Conservation (phyloP, 352 stramenopile species). For the Globisporangium barbulae region DNA sequence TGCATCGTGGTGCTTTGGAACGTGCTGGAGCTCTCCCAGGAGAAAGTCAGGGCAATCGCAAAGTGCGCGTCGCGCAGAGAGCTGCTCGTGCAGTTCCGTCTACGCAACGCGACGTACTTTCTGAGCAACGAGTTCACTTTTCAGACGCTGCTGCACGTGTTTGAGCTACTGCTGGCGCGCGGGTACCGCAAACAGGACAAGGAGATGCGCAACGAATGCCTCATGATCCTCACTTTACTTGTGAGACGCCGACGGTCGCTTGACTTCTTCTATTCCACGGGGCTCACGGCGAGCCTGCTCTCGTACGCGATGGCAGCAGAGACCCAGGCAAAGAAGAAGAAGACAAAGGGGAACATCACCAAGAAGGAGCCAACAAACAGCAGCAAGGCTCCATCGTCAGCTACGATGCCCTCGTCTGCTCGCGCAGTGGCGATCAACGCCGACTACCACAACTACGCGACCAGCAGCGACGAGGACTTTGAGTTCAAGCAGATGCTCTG, state of each 20-base stretch:
- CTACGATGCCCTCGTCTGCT: conserved; percentile 9
- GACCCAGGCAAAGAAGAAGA: conserved; percentile 5
- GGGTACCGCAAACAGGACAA: conserved; percentile 77
- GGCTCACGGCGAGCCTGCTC: conserved; percentile 55
- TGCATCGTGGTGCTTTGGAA: conserved; percentile 78
- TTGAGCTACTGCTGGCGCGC: conserved; percentile 52
- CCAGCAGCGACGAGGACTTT: conserved; percentile 68
- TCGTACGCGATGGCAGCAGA: conserved; percentile 51
- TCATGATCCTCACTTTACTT: conserved; percentile 68
- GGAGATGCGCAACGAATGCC: conserved; percentile 69
- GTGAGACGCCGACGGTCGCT: conserved; percentile 41
- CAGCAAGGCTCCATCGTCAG: neutral
- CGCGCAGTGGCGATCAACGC: conserved; percentile 38
- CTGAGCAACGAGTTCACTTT: conserved; percentile 59
- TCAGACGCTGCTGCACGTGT: conserved; percentile 47
- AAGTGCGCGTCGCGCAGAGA: conserved; percentile 51
- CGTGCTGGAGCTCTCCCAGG: conserved; percentile 59
- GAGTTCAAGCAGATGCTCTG: conserved; percentile 84
- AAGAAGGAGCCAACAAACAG: neutral
- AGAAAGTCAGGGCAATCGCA: conserved; percentile 38
- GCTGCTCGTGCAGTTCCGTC: conserved; percentile 53
- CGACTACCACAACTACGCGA: conserved; percentile 58
- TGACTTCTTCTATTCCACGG: conserved; percentile 56
- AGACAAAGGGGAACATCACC: conserved; percentile 8
- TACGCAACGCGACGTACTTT: conserved; percentile 63